Base-by-base conservation (phyloP, 768 basidiomycete species). In the Sutorius australiensis region DNA sequence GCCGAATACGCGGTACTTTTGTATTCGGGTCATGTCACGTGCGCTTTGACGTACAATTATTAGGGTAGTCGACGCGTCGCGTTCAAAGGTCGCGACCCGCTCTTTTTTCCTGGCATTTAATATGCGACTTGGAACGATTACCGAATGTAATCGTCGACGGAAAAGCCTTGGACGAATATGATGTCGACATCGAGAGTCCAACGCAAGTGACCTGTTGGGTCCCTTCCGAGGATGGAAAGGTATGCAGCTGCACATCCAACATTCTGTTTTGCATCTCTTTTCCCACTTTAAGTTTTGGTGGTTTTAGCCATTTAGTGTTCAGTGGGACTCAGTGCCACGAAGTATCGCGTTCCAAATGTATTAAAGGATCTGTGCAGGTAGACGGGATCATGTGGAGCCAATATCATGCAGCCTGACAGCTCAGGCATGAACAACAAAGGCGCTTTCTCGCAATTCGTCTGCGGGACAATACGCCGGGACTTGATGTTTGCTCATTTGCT, bases 211-310 rank as follows among this genome's bases (percentile, higher is more conserved):
- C 56, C 14, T 65, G 64, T 36, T 66, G 61, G 58, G 51, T 65
- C 17, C 48, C 61, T 13, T 65, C 64, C 0, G 54, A 66, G 46
- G 57, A 56, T 8, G 62, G 59, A 49, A 66, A 64, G 44, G 64
- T 49, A 39, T 16, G 14, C 24, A 24, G 24, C 24, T 24, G 24
- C 41, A 9, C 24, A 13, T 27, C 12, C 14, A 19, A 16, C 9
- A 17, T 19, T 13, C 10, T 34, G 3, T 36, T 19, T 51, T 28
- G 11, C 21, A 12, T 10, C 9, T 10, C 40, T 53, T 13, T 30
- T 39, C 42, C 13, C 13, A 21, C 30, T 24, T 40, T 48, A 7
- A 42, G 16, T 14, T 19, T 39, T 28, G 21, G 7, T 33, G 12
- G 14, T 27, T 46, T 36, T 34, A 59, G 61, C 45, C 46, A 40